A percentile compares a stretch with the other conserved stretches of the same genome.
Evolutionary conservation across 108 stramenopile genomes (phyloP).

Genomic region (Epithemia pelagica): DNA sequence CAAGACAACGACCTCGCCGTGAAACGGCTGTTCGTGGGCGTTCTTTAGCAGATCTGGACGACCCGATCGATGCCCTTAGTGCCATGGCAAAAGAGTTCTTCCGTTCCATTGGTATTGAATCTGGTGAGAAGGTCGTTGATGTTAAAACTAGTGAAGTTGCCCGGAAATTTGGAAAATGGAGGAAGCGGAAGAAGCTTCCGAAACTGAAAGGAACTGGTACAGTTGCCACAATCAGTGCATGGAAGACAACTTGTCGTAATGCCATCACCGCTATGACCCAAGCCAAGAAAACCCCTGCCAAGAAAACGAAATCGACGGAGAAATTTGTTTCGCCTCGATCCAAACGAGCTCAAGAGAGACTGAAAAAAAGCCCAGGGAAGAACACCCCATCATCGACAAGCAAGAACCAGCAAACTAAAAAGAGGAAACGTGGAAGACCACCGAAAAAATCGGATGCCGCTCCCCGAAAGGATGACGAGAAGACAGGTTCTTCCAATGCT

Average conservation of each 20-base stretch:
- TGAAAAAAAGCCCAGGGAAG: not conserved
- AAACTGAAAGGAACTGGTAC: slow-evolving; percentile 35
- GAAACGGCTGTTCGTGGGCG: not conserved
- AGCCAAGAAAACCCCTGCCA: not conserved
- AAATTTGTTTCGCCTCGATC: not conserved
- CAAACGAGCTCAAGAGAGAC: not conserved
- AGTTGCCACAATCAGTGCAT: slow-evolving; percentile 37
- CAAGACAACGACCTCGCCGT: not conserved
- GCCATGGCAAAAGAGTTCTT: slow-evolving; percentile 2
- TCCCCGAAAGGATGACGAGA: too few species aligned
- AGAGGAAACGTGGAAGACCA: not conserved
- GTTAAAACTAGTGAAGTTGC: slow-evolving; percentile 26
- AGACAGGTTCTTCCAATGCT: not conserved
- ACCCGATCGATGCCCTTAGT: slow-evolving; percentile 6
- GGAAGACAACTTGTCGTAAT: slow-evolving; percentile 32
- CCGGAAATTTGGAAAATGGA: slow-evolving; percentile 20
- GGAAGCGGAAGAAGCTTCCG: slow-evolving; percentile 17
- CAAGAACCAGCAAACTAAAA: not conserved
- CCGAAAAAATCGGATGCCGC: not conserved
- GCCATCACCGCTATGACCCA: slow-evolving; percentile 4
- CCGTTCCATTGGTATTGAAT: slow-evolving; percentile 12
- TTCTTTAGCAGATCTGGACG: not conserved
- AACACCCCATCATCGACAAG: not conserved
- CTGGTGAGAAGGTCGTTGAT: slow-evolving; percentile 24
- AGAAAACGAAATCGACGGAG: not conserved